phyloP scores from a whole-genome alignment of 2,329 filamentous ascomycete species.

The Xylaria sp. region DNA sequence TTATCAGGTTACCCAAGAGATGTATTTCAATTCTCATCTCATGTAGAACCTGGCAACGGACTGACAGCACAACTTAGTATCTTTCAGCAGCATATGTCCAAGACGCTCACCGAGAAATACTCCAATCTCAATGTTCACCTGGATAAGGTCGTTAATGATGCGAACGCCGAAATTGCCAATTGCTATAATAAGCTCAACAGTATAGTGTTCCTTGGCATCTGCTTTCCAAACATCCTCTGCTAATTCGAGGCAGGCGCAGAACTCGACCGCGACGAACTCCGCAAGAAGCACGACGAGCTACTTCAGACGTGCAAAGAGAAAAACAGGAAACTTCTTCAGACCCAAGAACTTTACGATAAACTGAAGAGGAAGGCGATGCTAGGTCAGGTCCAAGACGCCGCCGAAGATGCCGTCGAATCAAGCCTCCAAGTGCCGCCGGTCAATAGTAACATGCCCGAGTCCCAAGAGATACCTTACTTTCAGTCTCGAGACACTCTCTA shows the following conservation, averaged over 20 bases:
- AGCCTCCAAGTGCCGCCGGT: constrained; percentile 50
- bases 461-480: constrained; percentile 32
- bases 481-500: constrained; percentile 28
- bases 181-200: constrained; percentile 74
- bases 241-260: constrained; percentile 59
- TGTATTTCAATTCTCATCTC: constrained; percentile 65
- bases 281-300: constrained; percentile 79
- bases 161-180: constrained; percentile 75
- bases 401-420: constrained; percentile 61
- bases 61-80: constrained; percentile 59
- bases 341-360: constrained; percentile 73
- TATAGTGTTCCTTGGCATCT: constrained; percentile 50
- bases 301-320: constrained; percentile 75
- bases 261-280: constrained; percentile 70
- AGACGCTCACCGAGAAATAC: constrained; percentile 78
- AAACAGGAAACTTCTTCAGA: constrained; percentile 73
- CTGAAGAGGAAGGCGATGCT: constrained; percentile 67
- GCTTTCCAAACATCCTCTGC: constrained; percentile 4
- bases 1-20: constrained; percentile 86
- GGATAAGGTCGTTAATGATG: constrained; percentile 79
- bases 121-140: constrained; percentile 71
- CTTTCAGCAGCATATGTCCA: constrained; percentile 81
- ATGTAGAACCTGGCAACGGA: neutral
- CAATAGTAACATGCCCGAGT: constrained; percentile 20
- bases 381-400: constrained; percentile 65